Percentiles rank a stretch among this genome's conserved stretches.
These are phyloP conservation scores for Neopestalotiopsis clavispora DNA, from an alignment of 2,329 filamentous ascomycete species.

Conservation along the genomic window DNA sequence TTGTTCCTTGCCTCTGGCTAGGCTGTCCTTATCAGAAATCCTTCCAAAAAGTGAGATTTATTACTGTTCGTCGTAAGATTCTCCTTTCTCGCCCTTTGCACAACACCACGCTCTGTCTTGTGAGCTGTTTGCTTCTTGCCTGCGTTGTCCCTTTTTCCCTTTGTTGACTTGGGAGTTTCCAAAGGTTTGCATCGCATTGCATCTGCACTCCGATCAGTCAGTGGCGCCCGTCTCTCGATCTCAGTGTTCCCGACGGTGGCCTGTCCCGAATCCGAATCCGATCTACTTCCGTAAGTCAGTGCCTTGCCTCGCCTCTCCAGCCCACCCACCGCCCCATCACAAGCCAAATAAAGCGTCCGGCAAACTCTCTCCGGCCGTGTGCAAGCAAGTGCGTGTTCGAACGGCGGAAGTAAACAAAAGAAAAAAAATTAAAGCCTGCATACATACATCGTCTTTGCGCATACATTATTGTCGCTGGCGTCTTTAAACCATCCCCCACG, in stretches of 20 bases:
- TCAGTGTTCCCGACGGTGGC: neutral
- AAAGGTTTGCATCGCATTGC: neutral
- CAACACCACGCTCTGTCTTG: constrained; percentile 1
- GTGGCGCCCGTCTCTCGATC: neutral
- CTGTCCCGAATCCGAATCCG: constrained; percentile 10
- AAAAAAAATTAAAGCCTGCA: too few species aligned
- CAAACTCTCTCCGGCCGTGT: neutral
- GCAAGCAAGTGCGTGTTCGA: neutral
- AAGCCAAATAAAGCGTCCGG: neutral
- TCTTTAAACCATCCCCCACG: neutral
- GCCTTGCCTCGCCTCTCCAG: constrained; percentile 1
- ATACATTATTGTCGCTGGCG: neutral
- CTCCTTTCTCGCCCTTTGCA: constrained; percentile 5
- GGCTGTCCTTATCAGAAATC: constrained; percentile 17
- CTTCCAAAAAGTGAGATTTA: constrained; percentile 4
- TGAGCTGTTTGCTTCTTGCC: neutral
- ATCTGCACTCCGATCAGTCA: neutral
- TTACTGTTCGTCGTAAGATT: neutral
- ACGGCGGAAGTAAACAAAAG: neutral
- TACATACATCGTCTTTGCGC: neutral
- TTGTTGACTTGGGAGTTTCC: constrained; percentile 2
- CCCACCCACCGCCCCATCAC: constrained; percentile 8
- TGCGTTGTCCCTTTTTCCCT: constrained; percentile 9
- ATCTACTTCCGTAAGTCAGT: constrained; percentile 2
- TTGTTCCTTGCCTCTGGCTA: constrained; percentile 8